phyloP scores from a whole-genome alignment of 768 basidiomycete genomes.

The Termitomyces heimii region DNA sequence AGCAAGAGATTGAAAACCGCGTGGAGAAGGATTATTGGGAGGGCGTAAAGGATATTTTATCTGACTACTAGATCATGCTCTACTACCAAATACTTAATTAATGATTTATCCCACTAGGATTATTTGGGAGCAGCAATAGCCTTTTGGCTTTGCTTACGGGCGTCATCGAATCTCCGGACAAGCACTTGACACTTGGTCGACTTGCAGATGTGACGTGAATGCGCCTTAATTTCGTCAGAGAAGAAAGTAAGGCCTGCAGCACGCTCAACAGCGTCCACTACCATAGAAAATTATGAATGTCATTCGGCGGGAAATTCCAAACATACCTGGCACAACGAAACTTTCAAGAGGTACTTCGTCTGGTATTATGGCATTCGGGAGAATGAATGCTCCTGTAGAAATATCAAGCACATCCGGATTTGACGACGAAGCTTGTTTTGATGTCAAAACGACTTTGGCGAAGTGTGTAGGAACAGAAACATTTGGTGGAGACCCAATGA shows the following conservation, averaged over 20 bases:
- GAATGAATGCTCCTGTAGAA: slow-evolving; percentile 88
- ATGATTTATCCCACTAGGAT: slow-evolving; percentile 10
- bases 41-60: slow-evolving; percentile 74
- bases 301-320: neutral
- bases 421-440: slow-evolving; percentile 67
- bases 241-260: slow-evolving; percentile 87
- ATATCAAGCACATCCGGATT: slow-evolving; percentile 70
- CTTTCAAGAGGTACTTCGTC: slow-evolving; percentile 75
- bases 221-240: slow-evolving; percentile 68
- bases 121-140: slow-evolving; percentile 47
- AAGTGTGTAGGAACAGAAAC: slow-evolving; percentile 96
- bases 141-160: slow-evolving; percentile 60
- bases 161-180: slow-evolving; percentile 88
- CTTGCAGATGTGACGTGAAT: slow-evolving; percentile 84
- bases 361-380: slow-evolving; percentile 90
- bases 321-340: slow-evolving; percentile 78
- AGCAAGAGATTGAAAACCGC: slow-evolving; percentile 75
- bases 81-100: slow-evolving; percentile 5
- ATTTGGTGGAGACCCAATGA: slow-evolving; percentile 89
- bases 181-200: slow-evolving; percentile 85
- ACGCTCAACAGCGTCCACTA: slow-evolving; percentile 90
- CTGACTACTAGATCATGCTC: slow-evolving; percentile 44
- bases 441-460: slow-evolving; percentile 87
- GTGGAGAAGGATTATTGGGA: slow-evolving; percentile 73
- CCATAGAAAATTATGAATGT: neutral